phyloP scores from a whole-genome alignment of 1,284 basidiomycete genomes.

The Lignosus rhinocerotis region DNA sequence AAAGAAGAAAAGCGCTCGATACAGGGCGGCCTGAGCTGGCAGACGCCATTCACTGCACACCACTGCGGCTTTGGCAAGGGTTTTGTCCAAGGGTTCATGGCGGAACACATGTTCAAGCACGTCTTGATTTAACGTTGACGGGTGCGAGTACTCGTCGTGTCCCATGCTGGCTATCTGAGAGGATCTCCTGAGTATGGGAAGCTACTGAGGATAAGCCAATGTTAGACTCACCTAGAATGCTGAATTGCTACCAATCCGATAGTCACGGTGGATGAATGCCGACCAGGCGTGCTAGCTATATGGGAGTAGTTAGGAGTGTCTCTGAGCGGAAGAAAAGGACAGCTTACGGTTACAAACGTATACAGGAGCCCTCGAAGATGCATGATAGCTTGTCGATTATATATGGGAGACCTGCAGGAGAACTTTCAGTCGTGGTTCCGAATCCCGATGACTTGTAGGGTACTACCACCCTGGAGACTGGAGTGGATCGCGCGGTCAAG shows the following conservation, averaged over 20 bases:
- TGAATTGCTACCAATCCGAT: background rate
- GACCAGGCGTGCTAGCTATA: background rate
- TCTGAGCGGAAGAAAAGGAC: background rate
- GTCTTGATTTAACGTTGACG: constrained; percentile 6
- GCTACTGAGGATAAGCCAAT: background rate
- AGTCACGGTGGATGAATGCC: background rate
- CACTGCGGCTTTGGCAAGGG: background rate
- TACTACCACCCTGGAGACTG: constrained; percentile 4
- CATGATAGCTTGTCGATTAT: background rate
- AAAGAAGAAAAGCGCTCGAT: constrained; percentile 10
- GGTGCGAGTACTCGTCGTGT: background rate
- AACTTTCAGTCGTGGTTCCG: background rate
- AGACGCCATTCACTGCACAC: constrained; percentile 8
- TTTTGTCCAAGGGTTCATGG: background rate
- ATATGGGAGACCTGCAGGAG: background rate
- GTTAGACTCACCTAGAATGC: background rate
- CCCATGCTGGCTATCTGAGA: background rate
- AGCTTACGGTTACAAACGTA: background rate
- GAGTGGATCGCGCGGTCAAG: constrained; percentile 2
- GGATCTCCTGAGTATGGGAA: no score
- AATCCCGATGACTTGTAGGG: background rate
- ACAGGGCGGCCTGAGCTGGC: constrained; percentile 11
- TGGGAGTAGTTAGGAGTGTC: no score
- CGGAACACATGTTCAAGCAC: constrained; percentile 12
- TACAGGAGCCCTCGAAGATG: no score